Conservation (phyloP, 495 filamentous ascomycete genomes). For the Chaetomium fimeti region DNA sequence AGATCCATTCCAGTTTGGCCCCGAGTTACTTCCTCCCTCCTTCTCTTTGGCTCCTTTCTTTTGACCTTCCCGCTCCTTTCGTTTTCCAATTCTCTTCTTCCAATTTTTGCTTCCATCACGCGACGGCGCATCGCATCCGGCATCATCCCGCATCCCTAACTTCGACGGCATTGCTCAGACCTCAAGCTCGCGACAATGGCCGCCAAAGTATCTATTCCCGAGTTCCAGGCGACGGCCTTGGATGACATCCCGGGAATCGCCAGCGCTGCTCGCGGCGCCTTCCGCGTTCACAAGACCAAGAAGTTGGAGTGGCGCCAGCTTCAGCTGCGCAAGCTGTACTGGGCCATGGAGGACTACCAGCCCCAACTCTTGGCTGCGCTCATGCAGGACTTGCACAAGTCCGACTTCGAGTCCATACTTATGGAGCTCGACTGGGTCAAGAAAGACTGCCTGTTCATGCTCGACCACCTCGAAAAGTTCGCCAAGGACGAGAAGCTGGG, state of each 20-base stretch:
- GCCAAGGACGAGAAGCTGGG: constrained; percentile 72
- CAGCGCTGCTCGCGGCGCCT: constrained; percentile 59
- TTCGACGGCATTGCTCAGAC: neutral
- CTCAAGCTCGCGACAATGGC: constrained; percentile 30
- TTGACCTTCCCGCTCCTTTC: neutral
- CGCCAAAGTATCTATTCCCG: constrained; percentile 46
- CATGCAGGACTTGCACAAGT: constrained; percentile 70
- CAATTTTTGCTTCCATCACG: neutral
- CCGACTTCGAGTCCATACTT: constrained; percentile 65
- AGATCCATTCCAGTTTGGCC: too few relatives aligned
- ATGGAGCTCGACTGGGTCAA: constrained; percentile 69
- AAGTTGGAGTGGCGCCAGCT: constrained; percentile 74
- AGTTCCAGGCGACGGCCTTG: constrained; percentile 63
- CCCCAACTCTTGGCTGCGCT: constrained; percentile 67
- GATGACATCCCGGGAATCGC: constrained; percentile 63
- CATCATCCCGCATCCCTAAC: neutral
- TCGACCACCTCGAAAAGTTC: constrained; percentile 75
- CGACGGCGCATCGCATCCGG: neutral
- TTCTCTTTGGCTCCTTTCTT: neutral
- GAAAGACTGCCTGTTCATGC: constrained; percentile 74
- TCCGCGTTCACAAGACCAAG: constrained; percentile 75
- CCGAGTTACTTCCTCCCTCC: too few relatives aligned
- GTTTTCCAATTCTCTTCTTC: neutral
- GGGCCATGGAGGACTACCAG: constrained; percentile 77
- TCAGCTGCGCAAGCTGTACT: constrained; percentile 91